Percentiles rank a stretch among this genome's conserved stretches.
Conservation (phyloP, 2,329 filamentous ascomycete species). For the Didymella sp. region DNA sequence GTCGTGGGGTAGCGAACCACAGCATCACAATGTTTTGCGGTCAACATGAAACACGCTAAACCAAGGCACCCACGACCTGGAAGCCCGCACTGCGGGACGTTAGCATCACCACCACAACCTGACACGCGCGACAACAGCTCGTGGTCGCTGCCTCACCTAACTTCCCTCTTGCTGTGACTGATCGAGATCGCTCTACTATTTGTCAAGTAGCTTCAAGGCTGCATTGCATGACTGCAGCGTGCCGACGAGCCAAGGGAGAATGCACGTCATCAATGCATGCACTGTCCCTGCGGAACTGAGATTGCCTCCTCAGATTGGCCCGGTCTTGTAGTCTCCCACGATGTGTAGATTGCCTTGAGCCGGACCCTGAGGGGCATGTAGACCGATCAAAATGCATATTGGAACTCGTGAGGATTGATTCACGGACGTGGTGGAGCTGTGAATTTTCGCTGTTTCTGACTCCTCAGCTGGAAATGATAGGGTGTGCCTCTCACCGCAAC, state of each 20-base stretch:
- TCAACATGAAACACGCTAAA: slow-evolving; percentile 18
- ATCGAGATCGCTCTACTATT: no score
- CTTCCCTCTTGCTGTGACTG: not conserved
- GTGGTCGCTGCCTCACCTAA: not conserved
- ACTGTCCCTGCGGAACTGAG: slow-evolving; percentile 4
- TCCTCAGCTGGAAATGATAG: not conserved
- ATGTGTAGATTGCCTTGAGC: not conserved
- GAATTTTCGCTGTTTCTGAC: not conserved
- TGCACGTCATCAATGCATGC: slow-evolving; percentile 10
- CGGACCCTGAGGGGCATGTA: not conserved
- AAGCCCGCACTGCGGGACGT: slow-evolving; percentile 1
- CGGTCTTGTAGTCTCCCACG: not conserved
- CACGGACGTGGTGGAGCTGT: not conserved
- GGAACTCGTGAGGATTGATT: not conserved
- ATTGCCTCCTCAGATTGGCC: slow-evolving; percentile 7
- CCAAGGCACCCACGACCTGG: not conserved
- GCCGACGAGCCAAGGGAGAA: slow-evolving; percentile 2
- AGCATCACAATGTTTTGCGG: slow-evolving; percentile 12
- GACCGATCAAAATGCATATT: not conserved
- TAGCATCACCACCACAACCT: slow-evolving; percentile 1
- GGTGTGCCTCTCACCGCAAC: not conserved
- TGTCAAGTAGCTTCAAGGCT: not conserved
- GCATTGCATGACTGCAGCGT: slow-evolving; percentile 6
- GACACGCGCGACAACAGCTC: slow-evolving; percentile 5
- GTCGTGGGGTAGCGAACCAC: slow-evolving; percentile 12